Percentiles rank a stretch among this genome's conserved stretches.
phyloP scores from a whole-genome alignment of 2,329 filamentous ascomycete genomes.

The Grosmannia clavigera region DNA sequence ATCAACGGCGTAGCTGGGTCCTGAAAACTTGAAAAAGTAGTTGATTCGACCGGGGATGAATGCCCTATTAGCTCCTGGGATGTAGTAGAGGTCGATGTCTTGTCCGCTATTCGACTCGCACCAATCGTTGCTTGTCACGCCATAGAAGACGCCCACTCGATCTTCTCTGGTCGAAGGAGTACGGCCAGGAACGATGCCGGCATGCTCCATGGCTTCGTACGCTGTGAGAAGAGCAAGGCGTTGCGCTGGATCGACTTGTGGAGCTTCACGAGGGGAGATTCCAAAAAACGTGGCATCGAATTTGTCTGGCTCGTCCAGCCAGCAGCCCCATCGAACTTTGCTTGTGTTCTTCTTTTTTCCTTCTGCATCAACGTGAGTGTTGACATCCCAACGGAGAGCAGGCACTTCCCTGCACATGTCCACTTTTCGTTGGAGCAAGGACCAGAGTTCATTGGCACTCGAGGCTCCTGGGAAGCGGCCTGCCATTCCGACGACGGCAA shows the following conservation, averaged over 20 bases:
- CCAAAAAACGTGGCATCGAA: constrained; percentile 81
- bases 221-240: constrained; percentile 61
- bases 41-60: constrained; percentile 47
- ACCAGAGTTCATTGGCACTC: background rate
- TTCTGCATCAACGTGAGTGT: background rate
- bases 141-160: constrained; percentile 59
- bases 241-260: constrained; percentile 70
- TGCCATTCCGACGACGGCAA: background rate
- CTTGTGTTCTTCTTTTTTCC: background rate
- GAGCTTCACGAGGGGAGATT: constrained; percentile 41
- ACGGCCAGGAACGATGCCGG: constrained; percentile 59
- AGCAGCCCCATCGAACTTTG: constrained; percentile 31
- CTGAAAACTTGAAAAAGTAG: constrained; percentile 64
- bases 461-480: background rate
- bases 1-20: constrained; percentile 58
- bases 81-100: constrained; percentile 47
- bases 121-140: constrained; percentile 64
- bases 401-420: background rate
- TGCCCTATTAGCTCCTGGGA: constrained; percentile 28
- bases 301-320: constrained; percentile 56
- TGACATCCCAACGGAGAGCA: background rate
- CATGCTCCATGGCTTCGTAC: constrained; percentile 72
- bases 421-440: background rate
- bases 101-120: constrained; percentile 60
- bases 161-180: constrained; percentile 53